Evolutionary conservation across 1,284 basidiomycete genomes (phyloP), one percentile per base, ranked within the genome.

Genomic region (Sparassis latifolia): DNA sequence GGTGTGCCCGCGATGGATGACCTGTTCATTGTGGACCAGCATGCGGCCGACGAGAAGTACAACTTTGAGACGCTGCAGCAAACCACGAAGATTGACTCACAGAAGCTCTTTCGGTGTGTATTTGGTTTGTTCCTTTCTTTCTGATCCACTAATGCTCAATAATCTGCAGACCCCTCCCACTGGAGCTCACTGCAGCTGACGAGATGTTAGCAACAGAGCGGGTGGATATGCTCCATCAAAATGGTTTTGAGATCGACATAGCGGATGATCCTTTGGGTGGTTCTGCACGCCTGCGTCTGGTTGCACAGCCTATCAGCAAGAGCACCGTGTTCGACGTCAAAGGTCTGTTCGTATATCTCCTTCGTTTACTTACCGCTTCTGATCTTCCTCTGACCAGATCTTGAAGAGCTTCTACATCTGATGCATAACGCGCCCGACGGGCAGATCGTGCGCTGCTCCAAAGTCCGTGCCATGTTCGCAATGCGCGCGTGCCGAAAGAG

Each of bases 401-500:
- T 99, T n/a, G 95, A 97, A 66, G 96, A 99, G 62, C 77, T 99
- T 10, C 77, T 99, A 6, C 84, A 93, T 58, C 71, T 93, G 33
- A 77, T 99, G 67, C 80, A 83, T 38, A 92, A 97, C 58, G 74
- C 77, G 6, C 84, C 87, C 0, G 69, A 76, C 0, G 87, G 89
- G 1, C 82, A 86, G 57, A 88, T 90, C 77, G 87, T 96, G 0
- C 77, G 93, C 39, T 96, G 92, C 64, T 87, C 87, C 6, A 99
- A 97, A 66, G 92, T 90, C n/a, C 79, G 94, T 12, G 77, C 84
- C 5, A 97, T 99, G 93, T 97, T 99, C 64, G 97, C 97, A 0
- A 92, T 86, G 76, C 81, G 96, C 41, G 97, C 97, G 0, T 99
- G 97, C 67, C 70, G 97, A 53, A 93, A 89, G 70, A 97, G 93